Evolutionary conservation across 306 rosid species (phyloP), one percentile per base, ranked within the genome.

Genomic region (Acmispon strigosus): DNA sequence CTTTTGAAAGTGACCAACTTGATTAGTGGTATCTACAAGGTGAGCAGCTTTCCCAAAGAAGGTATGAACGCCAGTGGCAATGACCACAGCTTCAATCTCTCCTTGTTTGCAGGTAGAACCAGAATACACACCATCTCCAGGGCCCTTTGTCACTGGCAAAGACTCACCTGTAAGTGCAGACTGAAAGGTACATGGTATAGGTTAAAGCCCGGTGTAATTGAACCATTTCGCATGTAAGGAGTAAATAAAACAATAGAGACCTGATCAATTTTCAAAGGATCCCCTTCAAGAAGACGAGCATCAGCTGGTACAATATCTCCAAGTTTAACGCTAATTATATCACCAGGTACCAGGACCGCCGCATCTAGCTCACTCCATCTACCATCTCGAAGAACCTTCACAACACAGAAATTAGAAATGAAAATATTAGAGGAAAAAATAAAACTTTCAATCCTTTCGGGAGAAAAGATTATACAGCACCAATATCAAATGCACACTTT

Each of bases 31-130:
- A 68, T 91, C 97, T 60, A 91, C 97, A 57, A 91, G 97, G 76
- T 91, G 97, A 66, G 97, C 97, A 78, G 97, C 97, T 74, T 89
- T 91, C 16, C 97, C 97, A 55, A 91, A 91, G 81, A 91, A 91
- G 48, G 97, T 89, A 66, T 91, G 97, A n/a, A 91, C 97, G 4
- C 97, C 97, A 0, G 97, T 91, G 47, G 93, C 97, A 68, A 91
- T 91, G 74, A 89, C 96, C 69, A 91, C 89, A 15, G 97, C 97
- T 74, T 91, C 97, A 66, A 91, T 78, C 85, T 91, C 97, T 75
- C 97, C 97, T 74, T 91, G 97, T 49, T 91, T 91, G 80, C 97
- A 91, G 69, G 97, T 91, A 17, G 97, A 91, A 77, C 97, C 97
- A 56, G 97, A 91, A 55, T 91, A 91, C 20, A 91, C 89, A 41